Base-by-base conservation (phyloP, 306 rosid species). In the Potentilla sterilis region DNA sequence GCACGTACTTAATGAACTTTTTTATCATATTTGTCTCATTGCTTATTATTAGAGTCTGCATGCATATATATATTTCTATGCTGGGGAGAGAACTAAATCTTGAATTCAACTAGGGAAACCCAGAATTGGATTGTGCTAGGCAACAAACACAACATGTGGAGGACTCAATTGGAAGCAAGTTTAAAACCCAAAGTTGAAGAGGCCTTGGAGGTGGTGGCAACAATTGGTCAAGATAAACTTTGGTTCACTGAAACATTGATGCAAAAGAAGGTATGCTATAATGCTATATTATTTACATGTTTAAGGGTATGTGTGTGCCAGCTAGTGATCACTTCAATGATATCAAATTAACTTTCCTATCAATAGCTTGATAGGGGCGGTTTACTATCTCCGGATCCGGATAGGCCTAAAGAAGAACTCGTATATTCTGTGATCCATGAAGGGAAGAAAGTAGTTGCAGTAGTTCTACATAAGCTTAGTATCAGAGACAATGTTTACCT, bases 401-500 rank as follows among this genome's bases (percentile, higher is more conserved):
- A 51, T 19, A 43, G 21, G 15, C n/a, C 4, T 52, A 46, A 65
- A 18, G 15, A 12, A 34, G 13, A 19, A 32, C 16, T 64, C 5
- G 6, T 16, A 35, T 5, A 4, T 5, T 2, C 5, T 6, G 4
- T 79, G 41, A 40, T 18, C 6, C 24, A 2, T 7, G 14, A 13
- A 52, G 41, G 61, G 72, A 57, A 54, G 32, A 22, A 66, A 3
- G 4, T 75, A 66, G 64, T 75, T 52, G 2, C 51, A 47, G 62
- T 76, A 69, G 42, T 71, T 61, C 35, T 54, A n/a, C 73, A 68
- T 76, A 73, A 74, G 73, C 84, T 76, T 12, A 40, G 58, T 22
- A 67, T 76, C 54, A 70, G 77, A n/a, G 74, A 80, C 79, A 69
- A 68, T 21, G 70, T 63, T 22, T 69, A 72, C 72, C 28, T 16